phyloP scores from a whole-genome alignment of 148 eudicot genomes.

The Gaultheria prostrata region DNA sequence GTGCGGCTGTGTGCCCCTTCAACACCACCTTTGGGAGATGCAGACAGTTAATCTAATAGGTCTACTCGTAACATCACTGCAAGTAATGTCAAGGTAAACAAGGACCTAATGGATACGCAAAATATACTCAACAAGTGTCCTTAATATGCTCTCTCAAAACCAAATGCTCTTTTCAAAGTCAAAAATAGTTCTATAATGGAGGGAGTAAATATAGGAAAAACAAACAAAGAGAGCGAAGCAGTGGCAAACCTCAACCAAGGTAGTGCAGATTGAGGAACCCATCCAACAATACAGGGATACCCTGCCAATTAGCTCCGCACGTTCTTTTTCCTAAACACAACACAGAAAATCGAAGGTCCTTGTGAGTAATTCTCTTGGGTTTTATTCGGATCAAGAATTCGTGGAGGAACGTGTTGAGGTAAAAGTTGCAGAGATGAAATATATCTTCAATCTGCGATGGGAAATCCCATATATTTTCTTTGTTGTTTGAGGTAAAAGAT shows the following conservation, averaged over 20 bases:
- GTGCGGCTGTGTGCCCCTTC: background rate
- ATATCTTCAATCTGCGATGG: background rate
- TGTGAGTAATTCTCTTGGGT: background rate
- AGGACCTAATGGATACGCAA: background rate
- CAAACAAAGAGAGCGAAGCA: background rate
- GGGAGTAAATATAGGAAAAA: background rate
- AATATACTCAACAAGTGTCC: background rate
- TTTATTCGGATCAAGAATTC: background rate
- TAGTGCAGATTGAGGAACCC: constrained; percentile 76
- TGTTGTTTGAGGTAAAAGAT: background rate
- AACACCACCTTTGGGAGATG: constrained; percentile 4
- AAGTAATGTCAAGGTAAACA: background rate
- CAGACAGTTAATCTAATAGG: background rate
- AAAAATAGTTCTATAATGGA: background rate
- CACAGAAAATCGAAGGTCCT: constrained; percentile 6
- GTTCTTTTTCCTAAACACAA: constrained; percentile 70
- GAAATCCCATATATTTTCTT: background rate
- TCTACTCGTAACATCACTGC: background rate
- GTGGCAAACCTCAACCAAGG: constrained; percentile 79
- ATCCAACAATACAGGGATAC: constrained; percentile 95
- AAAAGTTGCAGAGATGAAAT: background rate
- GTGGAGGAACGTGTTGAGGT: background rate
- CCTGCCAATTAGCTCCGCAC: constrained; percentile 68
- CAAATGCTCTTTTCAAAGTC: background rate
- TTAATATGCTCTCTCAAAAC: background rate